Base-by-base conservation (phyloP, 2,329 filamentous ascomycete genomes). In the Neonectria coccinea region DNA sequence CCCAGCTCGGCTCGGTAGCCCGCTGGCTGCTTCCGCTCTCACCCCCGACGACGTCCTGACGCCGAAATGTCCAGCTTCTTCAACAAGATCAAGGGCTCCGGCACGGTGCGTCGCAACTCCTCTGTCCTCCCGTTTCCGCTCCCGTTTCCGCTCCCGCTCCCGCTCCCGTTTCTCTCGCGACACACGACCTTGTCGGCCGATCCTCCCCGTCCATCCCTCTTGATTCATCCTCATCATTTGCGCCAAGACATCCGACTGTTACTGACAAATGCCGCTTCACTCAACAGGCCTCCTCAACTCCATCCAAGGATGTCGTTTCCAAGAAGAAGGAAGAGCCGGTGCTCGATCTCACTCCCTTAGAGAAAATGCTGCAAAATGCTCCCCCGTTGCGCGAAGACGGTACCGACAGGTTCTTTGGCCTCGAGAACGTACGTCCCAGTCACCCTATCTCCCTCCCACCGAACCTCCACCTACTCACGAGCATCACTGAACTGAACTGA, bases 371-470 rank as follows among this genome's bases (percentile, higher is more conserved):
- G 33, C 87, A 89, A 73, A 91, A 93, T 79, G 89, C 92, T 64
- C 94, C 94, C 4, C 89, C 94, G 2, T 82, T 97, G 70, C 89
- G 93, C 74, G 84, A 87, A 71, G 94, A 98, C 80, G 96, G 96
- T 58, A 97, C 92, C 77, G 96, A 98, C 83, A 97, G 97, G 83
- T 99, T 97, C 83, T 98, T 97, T 81, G 96, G 96, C 16, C 91
- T 98, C 78, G 96, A 99, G 81, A 99, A 99, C 82, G 95, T 98
- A 85, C 81, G 92, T 84, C 56, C 68, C 66, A 59, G 33, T 47
- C 48, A 48, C 18, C 62, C 39, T 50, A 22, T 66, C 58, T 48
- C 16, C 44, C 36, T 22, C 39, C 50, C 67, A 65, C 25, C 5
- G 5, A 50, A 54, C 42, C 12, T 56, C 22, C 31, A 45, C 51